These are phyloP conservation scores for Elaeagnus macrophylla DNA, from an alignment of 306 rosid genomes.

Conservation along the genomic window DNA sequence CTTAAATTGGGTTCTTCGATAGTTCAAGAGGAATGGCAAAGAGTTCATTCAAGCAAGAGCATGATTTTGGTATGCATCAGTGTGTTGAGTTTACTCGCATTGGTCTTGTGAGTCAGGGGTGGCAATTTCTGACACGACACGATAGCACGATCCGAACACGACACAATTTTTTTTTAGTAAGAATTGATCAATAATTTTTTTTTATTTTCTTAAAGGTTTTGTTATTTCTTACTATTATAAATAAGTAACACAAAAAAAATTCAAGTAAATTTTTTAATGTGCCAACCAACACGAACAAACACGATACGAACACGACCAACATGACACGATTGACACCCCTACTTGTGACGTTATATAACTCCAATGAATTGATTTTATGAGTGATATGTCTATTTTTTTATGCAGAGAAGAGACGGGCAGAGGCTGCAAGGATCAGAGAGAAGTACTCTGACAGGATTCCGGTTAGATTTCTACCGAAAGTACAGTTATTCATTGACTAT, in stretches of 20 bases:
- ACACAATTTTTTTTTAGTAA: too few relatives aligned
- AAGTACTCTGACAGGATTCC: slow-evolving; percentile 92
- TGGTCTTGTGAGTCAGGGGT: too few relatives aligned
- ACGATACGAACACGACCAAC: too few relatives aligned
- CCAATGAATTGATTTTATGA: not conserved
- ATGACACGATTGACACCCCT: too few relatives aligned
- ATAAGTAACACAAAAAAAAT: too few relatives aligned
- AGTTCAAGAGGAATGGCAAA: slow-evolving; percentile 67
- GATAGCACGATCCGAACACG: too few relatives aligned
- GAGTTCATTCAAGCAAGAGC: slow-evolving; percentile 96
- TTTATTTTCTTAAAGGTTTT: too few relatives aligned
- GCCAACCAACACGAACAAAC: too few relatives aligned
- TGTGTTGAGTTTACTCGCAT: not conserved
- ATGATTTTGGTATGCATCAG: slow-evolving; percentile 63
- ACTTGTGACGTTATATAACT: not conserved
- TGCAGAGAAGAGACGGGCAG: slow-evolving; percentile 84
- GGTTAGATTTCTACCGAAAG: slow-evolving; percentile 33
- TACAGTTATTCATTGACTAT: slow-evolving; percentile 1
- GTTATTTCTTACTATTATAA: too few relatives aligned
- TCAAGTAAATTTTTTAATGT: too few relatives aligned
- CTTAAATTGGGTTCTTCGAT: slow-evolving; percentile 15
- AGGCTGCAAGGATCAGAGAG: slow-evolving; percentile 86
- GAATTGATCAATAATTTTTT: too few relatives aligned
- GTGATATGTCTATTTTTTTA: slow-evolving; percentile 7
- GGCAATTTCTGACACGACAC: too few relatives aligned